Conservation (phyloP, 2,329 filamentous ascomycete species). For the Ophiostoma fasciatum region DNA sequence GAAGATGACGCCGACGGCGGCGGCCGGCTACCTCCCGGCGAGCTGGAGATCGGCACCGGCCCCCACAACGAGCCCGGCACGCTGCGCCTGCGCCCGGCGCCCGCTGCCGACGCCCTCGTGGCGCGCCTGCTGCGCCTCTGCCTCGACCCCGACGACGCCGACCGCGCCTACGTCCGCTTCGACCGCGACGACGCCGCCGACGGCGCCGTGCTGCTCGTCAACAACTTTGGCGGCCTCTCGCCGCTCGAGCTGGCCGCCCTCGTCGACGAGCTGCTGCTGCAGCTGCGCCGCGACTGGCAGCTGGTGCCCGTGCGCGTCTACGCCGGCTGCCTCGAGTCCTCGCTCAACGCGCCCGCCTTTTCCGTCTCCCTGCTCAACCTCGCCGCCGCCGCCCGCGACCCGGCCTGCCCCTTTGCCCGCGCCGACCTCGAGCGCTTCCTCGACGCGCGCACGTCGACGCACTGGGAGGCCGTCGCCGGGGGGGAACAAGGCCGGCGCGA, state of each 20-base stretch:
- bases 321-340: constrained; percentile 53
- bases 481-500: constrained; percentile 25
- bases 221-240: constrained; percentile 46
- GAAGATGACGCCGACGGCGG: constrained; percentile 30
- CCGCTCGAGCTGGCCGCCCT: constrained; percentile 41
- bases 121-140: constrained; percentile 44
- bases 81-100: constrained; percentile 37
- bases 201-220: constrained; percentile 38
- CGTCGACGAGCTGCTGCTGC: constrained; percentile 35
- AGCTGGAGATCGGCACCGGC: constrained; percentile 50
- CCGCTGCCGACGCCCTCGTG: constrained; percentile 32
- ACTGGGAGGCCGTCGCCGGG: constrained; percentile 37
- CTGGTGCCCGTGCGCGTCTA: constrained; percentile 39
- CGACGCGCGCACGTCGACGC: constrained; percentile 46
- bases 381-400: constrained; percentile 28
- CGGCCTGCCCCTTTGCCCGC: constrained; percentile 26
- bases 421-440: constrained; percentile 46
- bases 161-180: constrained; percentile 35
- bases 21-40: no score
- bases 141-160: constrained; percentile 39
- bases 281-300: constrained; percentile 31
- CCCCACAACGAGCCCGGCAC: constrained; percentile 53
- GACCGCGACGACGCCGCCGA: constrained; percentile 27
- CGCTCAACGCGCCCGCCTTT: constrained; percentile 57
- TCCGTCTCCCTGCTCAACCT: constrained; percentile 52